phyloP scores from a whole-genome alignment of 2,329 filamentous ascomycete genomes.

The Epichloe amarillans region DNA sequence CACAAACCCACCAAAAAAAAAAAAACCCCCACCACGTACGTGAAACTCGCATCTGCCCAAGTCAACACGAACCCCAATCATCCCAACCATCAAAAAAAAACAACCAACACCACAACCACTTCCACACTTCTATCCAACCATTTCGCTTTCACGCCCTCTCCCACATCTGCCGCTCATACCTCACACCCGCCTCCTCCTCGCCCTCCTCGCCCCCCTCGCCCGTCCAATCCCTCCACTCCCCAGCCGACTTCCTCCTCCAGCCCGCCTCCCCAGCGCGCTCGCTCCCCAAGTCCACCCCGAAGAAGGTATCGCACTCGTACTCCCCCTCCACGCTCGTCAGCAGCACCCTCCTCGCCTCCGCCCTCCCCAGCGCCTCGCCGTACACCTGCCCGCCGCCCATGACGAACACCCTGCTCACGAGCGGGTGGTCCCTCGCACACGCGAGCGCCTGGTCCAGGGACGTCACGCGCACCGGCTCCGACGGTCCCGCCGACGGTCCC shows the following conservation, averaged over 20 bases:
- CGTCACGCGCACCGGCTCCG: conserved; percentile 40
- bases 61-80: too few relatives aligned
- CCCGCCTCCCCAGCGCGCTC: conserved; percentile 36
- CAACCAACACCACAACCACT: too few relatives aligned
- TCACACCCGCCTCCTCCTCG: conserved; percentile 47
- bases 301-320: conserved; percentile 66
- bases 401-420: conserved; percentile 55
- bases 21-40: background rate
- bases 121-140: too few relatives aligned
- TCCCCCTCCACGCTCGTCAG: conserved; percentile 56
- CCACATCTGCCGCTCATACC: conserved; percentile 66
- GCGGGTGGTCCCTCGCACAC: conserved; percentile 26
- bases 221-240: conserved; percentile 39
- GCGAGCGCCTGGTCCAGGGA: conserved; percentile 46
- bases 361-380: conserved; percentile 47
- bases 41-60: too few relatives aligned
- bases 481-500: conserved; percentile 5
- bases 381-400: conserved; percentile 90
- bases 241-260: conserved; percentile 48
- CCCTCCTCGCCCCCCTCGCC: conserved; percentile 32
- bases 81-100: too few relatives aligned
- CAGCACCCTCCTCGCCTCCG: conserved; percentile 48
- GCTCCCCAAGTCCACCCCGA: conserved; percentile 44
- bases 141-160: conserved; percentile 40
- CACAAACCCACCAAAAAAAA: background rate